Evolutionary conservation across 306 rosid species (phyloP).

Genomic region (Mucuna pruriens): DNA sequence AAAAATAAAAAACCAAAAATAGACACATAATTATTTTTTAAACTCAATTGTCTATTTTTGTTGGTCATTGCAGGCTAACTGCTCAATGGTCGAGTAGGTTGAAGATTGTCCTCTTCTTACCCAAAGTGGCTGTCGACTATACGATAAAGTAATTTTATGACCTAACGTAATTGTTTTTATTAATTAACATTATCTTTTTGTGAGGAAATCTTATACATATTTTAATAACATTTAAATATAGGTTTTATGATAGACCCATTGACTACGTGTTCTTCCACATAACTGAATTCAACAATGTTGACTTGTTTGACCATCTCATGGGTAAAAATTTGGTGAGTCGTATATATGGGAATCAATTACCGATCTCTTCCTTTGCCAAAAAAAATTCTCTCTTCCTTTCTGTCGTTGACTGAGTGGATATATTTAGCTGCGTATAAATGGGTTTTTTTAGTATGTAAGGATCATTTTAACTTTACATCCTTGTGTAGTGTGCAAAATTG

Average conservation of each 20-base stretch:
- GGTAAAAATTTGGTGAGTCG: background rate
- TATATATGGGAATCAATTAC: background rate
- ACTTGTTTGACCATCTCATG: background rate
- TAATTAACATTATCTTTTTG: background rate
- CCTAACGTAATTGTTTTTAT: background rate
- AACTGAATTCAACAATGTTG: background rate
- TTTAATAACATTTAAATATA: background rate
- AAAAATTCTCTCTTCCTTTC: background rate
- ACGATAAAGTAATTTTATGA: background rate
- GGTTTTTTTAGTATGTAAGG: background rate
- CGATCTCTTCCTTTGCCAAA: background rate
- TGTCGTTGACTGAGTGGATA: background rate
- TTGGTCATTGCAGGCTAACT: background rate
- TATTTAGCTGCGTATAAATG: background rate
- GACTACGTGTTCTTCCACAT: background rate
- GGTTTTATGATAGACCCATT: background rate
- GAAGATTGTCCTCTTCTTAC: background rate
- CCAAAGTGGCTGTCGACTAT: background rate
- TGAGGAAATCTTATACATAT: background rate
- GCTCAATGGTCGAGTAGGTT: background rate
- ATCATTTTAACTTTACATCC: background rate
- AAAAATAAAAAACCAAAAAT: background rate
- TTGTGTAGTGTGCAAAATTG: slow-evolving; percentile 10
- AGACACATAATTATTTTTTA: background rate
- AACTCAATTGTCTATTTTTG: background rate